These are phyloP conservation scores for Senecio squalidus DNA, from an alignment of 140 eudicot species.

Conservation along the genomic window DNA sequence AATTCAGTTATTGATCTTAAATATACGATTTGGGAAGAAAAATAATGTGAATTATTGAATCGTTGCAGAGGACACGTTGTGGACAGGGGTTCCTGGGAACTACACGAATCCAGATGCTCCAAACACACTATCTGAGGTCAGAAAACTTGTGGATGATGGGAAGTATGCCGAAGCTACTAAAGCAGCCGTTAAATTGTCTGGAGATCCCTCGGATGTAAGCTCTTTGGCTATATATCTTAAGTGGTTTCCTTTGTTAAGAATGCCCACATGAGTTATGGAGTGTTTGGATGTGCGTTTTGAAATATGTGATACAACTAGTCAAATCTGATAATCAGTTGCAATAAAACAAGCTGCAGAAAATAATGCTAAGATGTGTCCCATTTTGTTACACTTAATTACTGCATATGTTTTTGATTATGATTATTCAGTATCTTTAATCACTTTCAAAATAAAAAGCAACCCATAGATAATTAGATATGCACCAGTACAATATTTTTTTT, in stretches of 20 bases:
- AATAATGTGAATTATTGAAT: slow-evolving; percentile 5
- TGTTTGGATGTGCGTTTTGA: neutral
- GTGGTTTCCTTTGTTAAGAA: neutral
- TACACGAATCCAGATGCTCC: slow-evolving; percentile 74
- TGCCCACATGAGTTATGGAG: neutral
- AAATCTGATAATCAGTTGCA: neutral
- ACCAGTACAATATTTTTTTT: no score
- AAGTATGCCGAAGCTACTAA: slow-evolving; percentile 75
- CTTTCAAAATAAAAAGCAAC: no score
- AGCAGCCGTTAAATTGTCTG: slow-evolving; percentile 63
- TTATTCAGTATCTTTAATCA: no score
- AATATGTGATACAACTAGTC: neutral
- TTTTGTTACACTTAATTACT: no score
- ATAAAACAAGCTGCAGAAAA: neutral
- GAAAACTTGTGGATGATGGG: slow-evolving; percentile 79
- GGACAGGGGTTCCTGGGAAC: slow-evolving; percentile 82
- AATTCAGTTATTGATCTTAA: no score
- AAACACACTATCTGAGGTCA: slow-evolving; percentile 44
- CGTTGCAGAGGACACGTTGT: slow-evolving; percentile 71
- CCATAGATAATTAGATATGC: no score
- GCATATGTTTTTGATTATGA: no score
- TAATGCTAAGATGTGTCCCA: neutral
- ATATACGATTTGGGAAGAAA: no score
- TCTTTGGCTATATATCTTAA: neutral
- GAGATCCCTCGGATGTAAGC: slow-evolving; percentile 65